These are phyloP conservation scores for Tetrahymena elliotti DNA, from an alignment of 73 alveolate species.

Conservation along the genomic window DNA sequence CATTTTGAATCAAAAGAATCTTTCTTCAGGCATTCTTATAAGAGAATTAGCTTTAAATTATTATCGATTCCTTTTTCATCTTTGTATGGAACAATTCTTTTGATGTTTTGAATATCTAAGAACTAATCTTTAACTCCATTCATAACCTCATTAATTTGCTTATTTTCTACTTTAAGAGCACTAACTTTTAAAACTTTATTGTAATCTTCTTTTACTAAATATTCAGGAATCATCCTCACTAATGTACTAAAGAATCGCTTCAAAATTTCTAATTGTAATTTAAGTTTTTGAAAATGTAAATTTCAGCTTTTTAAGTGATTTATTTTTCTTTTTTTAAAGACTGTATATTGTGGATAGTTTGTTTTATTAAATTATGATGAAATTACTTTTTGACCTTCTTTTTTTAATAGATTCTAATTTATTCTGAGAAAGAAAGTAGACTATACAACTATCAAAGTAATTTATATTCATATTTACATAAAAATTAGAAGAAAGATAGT, in stretches of 20 bases:
- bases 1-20: neutral
- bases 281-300: neutral
- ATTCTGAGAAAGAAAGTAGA: neutral
- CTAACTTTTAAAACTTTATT: neutral
- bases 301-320: neutral
- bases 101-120: neutral
- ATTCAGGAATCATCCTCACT: neutral
- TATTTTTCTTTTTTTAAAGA: neutral
- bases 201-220: neutral
- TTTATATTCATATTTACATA: neutral
- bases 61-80: neutral
- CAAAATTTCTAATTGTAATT: neutral
- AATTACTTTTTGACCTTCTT: neutral
- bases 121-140: neutral
- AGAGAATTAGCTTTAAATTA: neutral
- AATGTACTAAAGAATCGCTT: neutral
- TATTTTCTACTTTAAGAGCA: neutral
- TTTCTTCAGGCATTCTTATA: neutral
- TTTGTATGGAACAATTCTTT: neutral
- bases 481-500: no score
- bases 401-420: neutral
- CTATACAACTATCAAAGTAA: neutral
- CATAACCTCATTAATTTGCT: neutral
- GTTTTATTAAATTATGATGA: neutral
- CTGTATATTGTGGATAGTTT: neutral